phyloP scores from a whole-genome alignment of 768 basidiomycete genomes.

The Lactarius trivialis region DNA sequence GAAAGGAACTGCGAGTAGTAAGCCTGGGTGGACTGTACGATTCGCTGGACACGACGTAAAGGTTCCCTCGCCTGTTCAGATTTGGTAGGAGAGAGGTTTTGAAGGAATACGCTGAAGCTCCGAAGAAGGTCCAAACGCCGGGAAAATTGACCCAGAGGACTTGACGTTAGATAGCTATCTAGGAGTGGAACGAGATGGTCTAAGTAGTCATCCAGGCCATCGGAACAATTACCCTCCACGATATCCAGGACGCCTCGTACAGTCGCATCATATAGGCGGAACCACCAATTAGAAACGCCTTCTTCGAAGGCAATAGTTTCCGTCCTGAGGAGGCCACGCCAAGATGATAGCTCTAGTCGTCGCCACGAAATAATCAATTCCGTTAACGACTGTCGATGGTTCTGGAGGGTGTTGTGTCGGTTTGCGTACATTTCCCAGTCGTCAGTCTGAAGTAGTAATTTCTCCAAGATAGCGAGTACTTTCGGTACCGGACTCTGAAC shows the following conservation, averaged over 20 bases:
- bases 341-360: conserved; percentile 80
- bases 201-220: conserved; percentile 47
- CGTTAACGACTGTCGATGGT: conserved; percentile 58
- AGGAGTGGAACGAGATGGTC: conserved; percentile 66
- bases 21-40: conserved; percentile 54
- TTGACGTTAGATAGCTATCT: conserved; percentile 66
- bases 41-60: conserved; percentile 44
- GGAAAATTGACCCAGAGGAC: conserved; percentile 80
- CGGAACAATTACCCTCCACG: conserved; percentile 33
- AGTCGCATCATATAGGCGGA: conserved; percentile 76
- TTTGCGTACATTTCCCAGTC: conserved; percentile 99
- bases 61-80: conserved; percentile 29
- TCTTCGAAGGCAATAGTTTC: conserved; percentile 47
- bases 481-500: conserved; percentile 73
- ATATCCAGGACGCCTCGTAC: conserved; percentile 56
- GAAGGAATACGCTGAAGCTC: conserved; percentile 55
- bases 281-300: conserved; percentile 74
- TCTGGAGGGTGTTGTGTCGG: conserved; percentile 72
- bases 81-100: conserved; percentile 33
- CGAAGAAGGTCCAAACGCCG: conserved; percentile 59
- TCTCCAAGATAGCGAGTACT: conserved; percentile 76
- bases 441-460: conserved; percentile 76
- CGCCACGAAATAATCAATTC: conserved; percentile 84
- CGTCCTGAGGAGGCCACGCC: conserved; percentile 72
- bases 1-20: conserved; percentile 60